These are phyloP conservation scores for Rhodotorula babjevae DNA, from an alignment of 768 basidiomycete species.

Conservation along the genomic window DNA sequence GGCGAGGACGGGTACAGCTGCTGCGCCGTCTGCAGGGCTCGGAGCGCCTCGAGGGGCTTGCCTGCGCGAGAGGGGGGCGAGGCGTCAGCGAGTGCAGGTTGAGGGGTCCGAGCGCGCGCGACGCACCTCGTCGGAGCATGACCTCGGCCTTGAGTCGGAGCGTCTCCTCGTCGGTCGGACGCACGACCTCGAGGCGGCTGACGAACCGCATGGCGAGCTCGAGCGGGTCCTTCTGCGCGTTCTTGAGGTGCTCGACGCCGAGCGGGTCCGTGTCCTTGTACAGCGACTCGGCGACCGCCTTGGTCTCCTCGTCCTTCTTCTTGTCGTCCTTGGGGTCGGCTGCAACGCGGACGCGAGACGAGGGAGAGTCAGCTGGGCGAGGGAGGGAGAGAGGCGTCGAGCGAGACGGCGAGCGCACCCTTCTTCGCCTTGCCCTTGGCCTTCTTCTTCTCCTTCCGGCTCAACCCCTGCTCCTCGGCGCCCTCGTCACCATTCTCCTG, in stretches of 20 bases:
- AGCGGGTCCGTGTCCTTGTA: constrained; percentile 70
- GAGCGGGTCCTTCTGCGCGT: constrained; percentile 56
- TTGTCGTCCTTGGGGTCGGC: neutral
- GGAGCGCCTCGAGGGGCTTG: constrained; percentile 71
- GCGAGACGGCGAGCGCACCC: constrained; percentile 49
- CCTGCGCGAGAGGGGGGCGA: constrained; percentile 56
- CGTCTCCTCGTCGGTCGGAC: constrained; percentile 58
- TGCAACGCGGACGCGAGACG: neutral
- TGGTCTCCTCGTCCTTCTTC: constrained; percentile 41
- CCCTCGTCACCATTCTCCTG: constrained; percentile 47
- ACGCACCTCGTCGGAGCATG: constrained; percentile 53
- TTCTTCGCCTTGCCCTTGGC: constrained; percentile 65
- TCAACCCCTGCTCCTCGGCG: constrained; percentile 64
- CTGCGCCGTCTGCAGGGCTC: constrained; percentile 60
- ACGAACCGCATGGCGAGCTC: constrained; percentile 71
- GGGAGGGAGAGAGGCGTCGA: neutral
- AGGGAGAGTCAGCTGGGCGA: neutral
- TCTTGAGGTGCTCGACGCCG: constrained; percentile 64
- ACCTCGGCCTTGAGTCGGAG: constrained; percentile 78
- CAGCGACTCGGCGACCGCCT: constrained; percentile 45
- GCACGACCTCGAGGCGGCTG: constrained; percentile 58
- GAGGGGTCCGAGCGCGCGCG: too few relatives aligned
- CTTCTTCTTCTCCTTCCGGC: constrained; percentile 65
- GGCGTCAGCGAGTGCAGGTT: too few relatives aligned
- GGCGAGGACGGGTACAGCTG: constrained; percentile 58